Percentiles rank a stretch among this genome's conserved stretches.
phyloP scores from a whole-genome alignment of 768 basidiomycete species.

The Tulasnella calospora region DNA sequence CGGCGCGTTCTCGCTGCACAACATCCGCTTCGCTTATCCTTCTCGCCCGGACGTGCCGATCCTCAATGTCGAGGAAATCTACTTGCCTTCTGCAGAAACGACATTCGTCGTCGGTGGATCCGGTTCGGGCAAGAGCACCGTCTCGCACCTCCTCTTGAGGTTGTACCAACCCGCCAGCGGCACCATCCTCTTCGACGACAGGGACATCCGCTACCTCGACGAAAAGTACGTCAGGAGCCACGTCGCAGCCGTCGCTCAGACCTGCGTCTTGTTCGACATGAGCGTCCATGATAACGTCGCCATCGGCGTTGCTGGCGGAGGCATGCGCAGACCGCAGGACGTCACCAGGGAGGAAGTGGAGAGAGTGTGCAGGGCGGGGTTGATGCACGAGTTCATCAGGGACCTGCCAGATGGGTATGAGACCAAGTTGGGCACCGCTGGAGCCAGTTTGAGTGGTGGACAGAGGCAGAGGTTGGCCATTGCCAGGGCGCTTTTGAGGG shows the following conservation, averaged over 20 bases:
- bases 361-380: conserved; percentile 73
- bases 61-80: conserved; percentile 56
- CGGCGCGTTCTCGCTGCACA: conserved; percentile 63
- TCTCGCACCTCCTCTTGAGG: conserved; percentile 59
- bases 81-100: conserved; percentile 64
- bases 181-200: conserved; percentile 72
- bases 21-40: conserved; percentile 68
- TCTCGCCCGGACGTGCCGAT: conserved; percentile 60
- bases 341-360: conserved; percentile 67
- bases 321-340: conserved; percentile 41
- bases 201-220: conserved; percentile 71
- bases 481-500: conserved; percentile 75
- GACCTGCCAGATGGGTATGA: conserved; percentile 88
- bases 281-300: conserved; percentile 83
- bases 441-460: conserved; percentile 79
- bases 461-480: conserved; percentile 89
- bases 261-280: conserved; percentile 72
- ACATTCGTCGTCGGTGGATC: conserved; percentile 78
- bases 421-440: conserved; percentile 67
- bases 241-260: conserved; percentile 74
- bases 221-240: conserved; percentile 59
- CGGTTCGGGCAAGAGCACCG: conserved; percentile 72
- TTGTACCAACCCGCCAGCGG: conserved; percentile 66
- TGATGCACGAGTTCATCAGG: conserved; percentile 80
- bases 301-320: conserved; percentile 56